Percentiles rank a stretch among this genome's conserved stretches.
These are phyloP conservation scores for Fennellomyces sp. DNA, from an alignment of 371 early-diverging fungal species.

Conservation along the genomic window DNA sequence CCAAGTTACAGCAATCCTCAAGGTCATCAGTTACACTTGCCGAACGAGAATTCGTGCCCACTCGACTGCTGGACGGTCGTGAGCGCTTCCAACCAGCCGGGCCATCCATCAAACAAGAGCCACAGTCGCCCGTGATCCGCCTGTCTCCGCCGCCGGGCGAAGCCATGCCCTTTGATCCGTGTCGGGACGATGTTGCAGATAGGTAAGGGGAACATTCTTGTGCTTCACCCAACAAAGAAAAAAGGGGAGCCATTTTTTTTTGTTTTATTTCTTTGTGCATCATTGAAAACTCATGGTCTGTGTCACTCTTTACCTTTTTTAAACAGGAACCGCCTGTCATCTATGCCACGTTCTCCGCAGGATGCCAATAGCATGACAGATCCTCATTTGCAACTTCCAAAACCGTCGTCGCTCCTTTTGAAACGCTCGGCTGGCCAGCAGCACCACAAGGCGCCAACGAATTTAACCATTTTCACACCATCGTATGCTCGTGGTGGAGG, in stretches of 20 bases:
- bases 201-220: slow-evolving; percentile 11
- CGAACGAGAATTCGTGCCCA: slow-evolving; percentile 17
- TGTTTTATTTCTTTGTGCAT: slow-evolving; percentile 3
- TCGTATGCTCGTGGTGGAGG: slow-evolving; percentile 48
- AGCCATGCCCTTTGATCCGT: slow-evolving; percentile 15
- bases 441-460: slow-evolving; percentile 52
- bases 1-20: neutral
- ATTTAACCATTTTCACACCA: slow-evolving; percentile 63
- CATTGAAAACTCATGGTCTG: slow-evolving; percentile 15
- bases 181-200: slow-evolving; percentile 17
- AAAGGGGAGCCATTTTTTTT: neutral
- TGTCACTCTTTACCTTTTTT: slow-evolving; percentile 13
- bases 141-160: slow-evolving; percentile 18
- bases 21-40: neutral
- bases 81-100: slow-evolving; percentile 1
- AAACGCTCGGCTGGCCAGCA: slow-evolving; percentile 43
- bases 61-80: slow-evolving; percentile 12
- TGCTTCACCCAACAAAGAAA: neutral
- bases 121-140: slow-evolving; percentile 6
- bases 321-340: slow-evolving; percentile 10
- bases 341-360: slow-evolving; percentile 11
- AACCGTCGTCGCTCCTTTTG: slow-evolving; percentile 44
- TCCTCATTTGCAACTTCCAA: slow-evolving; percentile 18
- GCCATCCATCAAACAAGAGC: neutral
- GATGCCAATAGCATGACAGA: neutral